These are phyloP conservation scores for Vitis hybrid DNA, from an alignment of 177 flowering plant species.

Conservation along the genomic window DNA sequence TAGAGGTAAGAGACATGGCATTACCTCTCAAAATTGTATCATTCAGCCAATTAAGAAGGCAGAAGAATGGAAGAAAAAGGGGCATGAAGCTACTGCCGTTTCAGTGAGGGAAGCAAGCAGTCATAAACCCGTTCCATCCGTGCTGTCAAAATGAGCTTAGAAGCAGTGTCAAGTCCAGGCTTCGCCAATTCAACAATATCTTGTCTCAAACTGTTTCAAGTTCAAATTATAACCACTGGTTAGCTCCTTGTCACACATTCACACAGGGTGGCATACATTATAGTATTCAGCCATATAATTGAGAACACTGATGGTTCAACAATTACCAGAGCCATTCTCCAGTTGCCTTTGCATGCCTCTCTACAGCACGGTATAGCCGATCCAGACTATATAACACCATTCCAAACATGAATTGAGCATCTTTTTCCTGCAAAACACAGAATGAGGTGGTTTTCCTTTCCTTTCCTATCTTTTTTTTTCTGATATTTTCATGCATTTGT, in stretches of 20 bases:
- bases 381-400: slow-evolving; percentile 68
- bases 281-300: background rate
- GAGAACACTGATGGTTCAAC: slow-evolving; percentile 7
- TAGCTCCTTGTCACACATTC: slow-evolving; percentile 3
- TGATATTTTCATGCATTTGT: too few relatives aligned
- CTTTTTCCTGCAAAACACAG: slow-evolving; percentile 57
- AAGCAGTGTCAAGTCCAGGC: slow-evolving; percentile 52
- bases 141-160: slow-evolving; percentile 62
- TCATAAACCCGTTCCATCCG: slow-evolving; percentile 77
- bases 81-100: slow-evolving; percentile 31
- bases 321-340: slow-evolving; percentile 87
- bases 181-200: slow-evolving; percentile 77
- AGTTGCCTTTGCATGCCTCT: slow-evolving; percentile 76
- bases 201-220: slow-evolving; percentile 61
- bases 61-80: too few relatives aligned
- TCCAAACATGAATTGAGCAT: slow-evolving; percentile 74
- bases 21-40: too few relatives aligned
- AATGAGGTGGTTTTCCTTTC: background rate
- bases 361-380: slow-evolving; percentile 64
- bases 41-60: too few relatives aligned
- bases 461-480: too few relatives aligned
- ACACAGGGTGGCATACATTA: background rate
- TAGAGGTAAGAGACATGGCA: too few relatives aligned
- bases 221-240: background rate
- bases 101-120: slow-evolving; percentile 73